Base-by-base conservation (phyloP, 2,329 filamentous ascomycete genomes). In the Neofusicoccum sp. region DNA sequence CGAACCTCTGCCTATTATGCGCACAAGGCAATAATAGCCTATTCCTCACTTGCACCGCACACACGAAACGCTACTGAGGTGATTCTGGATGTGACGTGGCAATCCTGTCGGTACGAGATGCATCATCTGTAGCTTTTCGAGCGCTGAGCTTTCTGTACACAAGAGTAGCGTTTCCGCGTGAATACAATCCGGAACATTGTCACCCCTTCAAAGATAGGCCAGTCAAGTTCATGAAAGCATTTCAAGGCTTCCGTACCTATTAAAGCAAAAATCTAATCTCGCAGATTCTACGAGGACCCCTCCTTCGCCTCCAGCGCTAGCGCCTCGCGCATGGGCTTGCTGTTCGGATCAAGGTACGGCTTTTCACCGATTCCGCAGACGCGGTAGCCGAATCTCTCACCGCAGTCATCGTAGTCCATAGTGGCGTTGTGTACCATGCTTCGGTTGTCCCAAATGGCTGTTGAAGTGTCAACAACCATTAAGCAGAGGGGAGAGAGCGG, bases 301-400 rank as follows among this genome's bases (percentile, higher is more conserved):
- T 56, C 36, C 50, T 56, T 41, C 2, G 50, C 50, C 36, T 56
- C 50, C 16, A 43, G 8, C 36, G 22, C 36, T 8, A 56, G 50
- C 1, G 61, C 61, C 45, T 59, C 52, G 28, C 50, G 50, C 43
- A 37, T 58, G 2, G 61, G 60, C 44, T 34, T 41, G 52, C 61
- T 63, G 52, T 41, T 61, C 6, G 62, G 62, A 33, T 64, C 62
- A 44, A 50, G 37, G 31, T 50, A 64, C 33, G 62, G 44, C 41
- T 56, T 56, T 43, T 37, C 47, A 11, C 39, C 59, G 36, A 61
- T 62, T 22, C 34, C 48, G 16, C 33, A 58, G 29, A 49, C 56
- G 3, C 44, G 56, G 44, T 49, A 49, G 3, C 56, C 56, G 44
- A 33, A 49, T 4, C 41, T 34, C 56, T 49, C 41, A 28, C 56